These are phyloP conservation scores for Wallacemonas sp. DNA, from an alignment of 208 protist species.

Conservation along the genomic window DNA sequence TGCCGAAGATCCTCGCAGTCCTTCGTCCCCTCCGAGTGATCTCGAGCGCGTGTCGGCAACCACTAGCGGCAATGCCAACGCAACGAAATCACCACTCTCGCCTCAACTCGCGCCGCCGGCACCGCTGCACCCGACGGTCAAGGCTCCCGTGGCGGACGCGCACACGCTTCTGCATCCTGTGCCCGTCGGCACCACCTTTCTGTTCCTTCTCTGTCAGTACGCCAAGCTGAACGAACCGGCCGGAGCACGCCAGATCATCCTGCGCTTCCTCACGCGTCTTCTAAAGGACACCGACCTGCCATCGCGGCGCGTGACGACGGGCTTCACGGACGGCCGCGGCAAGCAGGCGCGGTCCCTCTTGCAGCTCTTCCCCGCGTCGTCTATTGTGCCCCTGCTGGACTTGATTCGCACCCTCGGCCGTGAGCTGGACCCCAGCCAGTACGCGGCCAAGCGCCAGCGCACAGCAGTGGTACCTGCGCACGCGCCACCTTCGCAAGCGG, in stretches of 20 bases:
- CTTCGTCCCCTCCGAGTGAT: neutral
- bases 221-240: slow-evolving; percentile 69
- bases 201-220: slow-evolving; percentile 71
- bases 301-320: slow-evolving; percentile 13
- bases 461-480: neutral
- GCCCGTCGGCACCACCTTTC: slow-evolving; percentile 55
- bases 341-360: slow-evolving; percentile 49
- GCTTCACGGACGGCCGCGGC: slow-evolving; percentile 17
- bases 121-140: neutral
- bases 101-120: neutral
- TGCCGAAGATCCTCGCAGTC: neutral
- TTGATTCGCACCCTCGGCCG: slow-evolving; percentile 50
- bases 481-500: slow-evolving; percentile 6
- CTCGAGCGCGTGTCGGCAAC: neutral
- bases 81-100: neutral
- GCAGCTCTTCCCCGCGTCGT: slow-evolving; percentile 41
- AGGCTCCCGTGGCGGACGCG: neutral
- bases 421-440: slow-evolving; percentile 26
- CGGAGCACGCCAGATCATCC: slow-evolving; percentile 46
- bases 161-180: neutral
- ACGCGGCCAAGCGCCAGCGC: neutral
- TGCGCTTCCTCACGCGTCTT: slow-evolving; percentile 51
- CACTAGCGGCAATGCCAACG: neutral
- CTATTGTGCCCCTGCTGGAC: slow-evolving; percentile 62
- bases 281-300: slow-evolving; percentile 58